A percentile compares a stretch with the other conserved stretches of the same genome.
Conservation (phyloP, 2,329 filamentous ascomycete genomes). For the Raffaelea deltoideospora region DNA sequence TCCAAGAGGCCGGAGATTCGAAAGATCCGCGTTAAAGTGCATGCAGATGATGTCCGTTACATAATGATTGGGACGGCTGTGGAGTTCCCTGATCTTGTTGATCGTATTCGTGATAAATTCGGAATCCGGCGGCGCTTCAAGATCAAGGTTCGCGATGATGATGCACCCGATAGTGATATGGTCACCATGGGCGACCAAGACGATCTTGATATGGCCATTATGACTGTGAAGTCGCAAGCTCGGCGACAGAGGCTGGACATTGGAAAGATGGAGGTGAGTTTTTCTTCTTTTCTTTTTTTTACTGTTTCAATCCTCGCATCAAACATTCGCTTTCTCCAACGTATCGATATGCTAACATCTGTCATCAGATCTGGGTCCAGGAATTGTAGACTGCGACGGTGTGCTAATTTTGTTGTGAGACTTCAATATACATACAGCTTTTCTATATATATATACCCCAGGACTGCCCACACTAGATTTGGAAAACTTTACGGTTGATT, state of each 20-base stretch:
- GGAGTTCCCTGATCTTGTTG: constrained; percentile 62
- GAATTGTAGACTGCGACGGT: constrained; percentile 12
- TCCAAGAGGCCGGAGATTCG: constrained; percentile 52
- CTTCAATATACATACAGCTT: no score
- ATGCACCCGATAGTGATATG: constrained; percentile 61
- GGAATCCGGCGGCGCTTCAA: constrained; percentile 63
- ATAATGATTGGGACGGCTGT: constrained; percentile 67
- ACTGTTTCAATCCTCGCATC: background rate
- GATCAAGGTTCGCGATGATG: constrained; percentile 78
- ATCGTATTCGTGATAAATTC: constrained; percentile 77
- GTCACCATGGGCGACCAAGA: constrained; percentile 96
- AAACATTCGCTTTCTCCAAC: background rate
- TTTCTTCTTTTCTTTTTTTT: background rate
- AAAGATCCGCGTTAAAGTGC: constrained; percentile 83
- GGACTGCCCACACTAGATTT: no score
- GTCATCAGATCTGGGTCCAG: constrained; percentile 22
- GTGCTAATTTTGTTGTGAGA: background rate
- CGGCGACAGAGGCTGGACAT: constrained; percentile 63
- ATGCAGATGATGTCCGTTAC: constrained; percentile 80
- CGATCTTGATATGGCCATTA: constrained; percentile 78
- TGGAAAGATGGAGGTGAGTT: constrained; percentile 86
- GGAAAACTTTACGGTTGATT: no score
- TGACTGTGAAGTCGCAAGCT: constrained; percentile 50
- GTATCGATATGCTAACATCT: no score
- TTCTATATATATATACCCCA: background rate